Percentiles rank a stretch among this genome's conserved stretches.
Evolutionary conservation across 2,329 filamentous ascomycete species (phyloP).

Genomic region (Fusarium nisikadoi): DNA sequence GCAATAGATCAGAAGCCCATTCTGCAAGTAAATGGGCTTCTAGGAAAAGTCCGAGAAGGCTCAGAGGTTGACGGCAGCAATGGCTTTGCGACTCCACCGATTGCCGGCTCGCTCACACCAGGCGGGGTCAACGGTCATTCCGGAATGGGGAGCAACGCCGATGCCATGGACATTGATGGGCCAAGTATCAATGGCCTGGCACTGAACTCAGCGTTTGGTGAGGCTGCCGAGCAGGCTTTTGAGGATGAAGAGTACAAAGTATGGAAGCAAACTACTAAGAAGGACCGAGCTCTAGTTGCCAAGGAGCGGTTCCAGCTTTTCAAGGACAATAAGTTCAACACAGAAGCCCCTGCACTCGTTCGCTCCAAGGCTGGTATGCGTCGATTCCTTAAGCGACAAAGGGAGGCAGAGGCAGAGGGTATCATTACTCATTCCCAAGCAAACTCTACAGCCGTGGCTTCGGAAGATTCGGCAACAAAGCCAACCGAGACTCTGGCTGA

Average conservation of each 20-base stretch:
- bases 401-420: conserved; percentile 69
- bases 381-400: conserved; percentile 83
- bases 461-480: conserved; percentile 59
- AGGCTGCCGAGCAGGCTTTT: conserved; percentile 78
- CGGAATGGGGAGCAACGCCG: conserved; percentile 77
- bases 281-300: conserved; percentile 86
- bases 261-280: conserved; percentile 99
- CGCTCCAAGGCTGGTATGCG: conserved; percentile 90
- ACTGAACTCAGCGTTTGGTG: conserved; percentile 70
- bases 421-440: conserved; percentile 51
- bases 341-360: conserved; percentile 87
- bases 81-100: conserved; percentile 85
- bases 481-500: conserved; percentile 85
- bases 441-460: conserved; percentile 52
- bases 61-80: conserved; percentile 89
- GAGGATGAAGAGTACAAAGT: conserved; percentile 96
- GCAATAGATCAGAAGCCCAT: conserved; percentile 78
- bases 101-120: conserved; percentile 80
- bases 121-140: conserved; percentile 74
- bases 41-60: conserved; percentile 72
- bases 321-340: conserved; percentile 83
- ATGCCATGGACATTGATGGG: conserved; percentile 89
- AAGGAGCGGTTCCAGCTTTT: conserved; percentile 90
- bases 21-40: conserved; percentile 72
- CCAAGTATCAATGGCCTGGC: conserved; percentile 74